Percentiles rank a stretch among this genome's conserved stretches.
Conservation (phyloP, 306 rosid species). For the Castanea sativa region DNA sequence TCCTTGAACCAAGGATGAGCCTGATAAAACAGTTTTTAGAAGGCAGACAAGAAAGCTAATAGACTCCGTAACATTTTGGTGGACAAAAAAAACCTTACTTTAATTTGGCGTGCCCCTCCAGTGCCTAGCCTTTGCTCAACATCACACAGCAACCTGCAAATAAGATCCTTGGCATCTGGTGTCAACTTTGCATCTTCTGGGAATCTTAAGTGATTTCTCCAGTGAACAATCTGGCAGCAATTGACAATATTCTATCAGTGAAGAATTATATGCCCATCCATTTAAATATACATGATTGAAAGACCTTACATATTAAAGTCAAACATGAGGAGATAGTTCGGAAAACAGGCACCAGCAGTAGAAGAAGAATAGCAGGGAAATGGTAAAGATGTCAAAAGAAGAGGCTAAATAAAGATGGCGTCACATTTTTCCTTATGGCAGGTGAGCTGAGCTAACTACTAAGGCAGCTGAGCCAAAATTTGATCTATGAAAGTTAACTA, state of each 20-base stretch:
- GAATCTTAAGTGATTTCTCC: constrained; percentile 85
- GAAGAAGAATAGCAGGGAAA: constrained; percentile 5
- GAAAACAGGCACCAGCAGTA: constrained; percentile 10
- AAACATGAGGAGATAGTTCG: background rate
- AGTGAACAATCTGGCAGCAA: constrained; percentile 86
- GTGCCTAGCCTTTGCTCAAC: constrained; percentile 91
- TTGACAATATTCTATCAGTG: constrained; percentile 26
- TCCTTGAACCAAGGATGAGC: constrained; percentile 95
- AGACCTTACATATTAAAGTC: constrained; percentile 7
- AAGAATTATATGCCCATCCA: constrained; percentile 13
- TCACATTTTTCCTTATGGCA: background rate
- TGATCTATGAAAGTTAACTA: background rate
- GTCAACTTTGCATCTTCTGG: constrained; percentile 88
- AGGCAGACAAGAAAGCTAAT: constrained; percentile 13
- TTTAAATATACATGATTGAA: constrained; percentile 4
- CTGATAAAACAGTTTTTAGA: constrained; percentile 37
- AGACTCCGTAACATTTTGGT: constrained; percentile 14
- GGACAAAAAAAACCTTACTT: constrained; percentile 43
- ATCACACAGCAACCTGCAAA: constrained; percentile 88
- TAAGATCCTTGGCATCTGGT: constrained; percentile 86
- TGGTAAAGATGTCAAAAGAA: background rate
- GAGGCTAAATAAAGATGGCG: background rate
- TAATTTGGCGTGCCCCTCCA: constrained; percentile 81
- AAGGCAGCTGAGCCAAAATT: background rate
- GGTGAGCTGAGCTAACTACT: background rate